A percentile compares a stretch with the other conserved stretches of the same genome.
These are phyloP conservation scores for Tulasnella sp. DNA, from an alignment of 768 basidiomycete species.

Conservation along the genomic window DNA sequence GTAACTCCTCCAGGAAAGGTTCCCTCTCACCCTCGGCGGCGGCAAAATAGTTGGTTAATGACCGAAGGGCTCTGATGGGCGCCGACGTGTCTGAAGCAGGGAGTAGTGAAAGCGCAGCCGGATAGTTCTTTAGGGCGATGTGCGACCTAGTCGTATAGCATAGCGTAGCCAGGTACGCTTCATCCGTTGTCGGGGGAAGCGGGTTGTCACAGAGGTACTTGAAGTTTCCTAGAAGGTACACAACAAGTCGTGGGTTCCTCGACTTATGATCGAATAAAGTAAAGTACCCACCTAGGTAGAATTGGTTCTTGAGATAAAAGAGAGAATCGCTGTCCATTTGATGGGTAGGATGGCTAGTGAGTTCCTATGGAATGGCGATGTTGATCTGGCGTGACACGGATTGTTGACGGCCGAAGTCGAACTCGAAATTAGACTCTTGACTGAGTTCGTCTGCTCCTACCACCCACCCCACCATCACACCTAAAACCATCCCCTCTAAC, in stretches of 20 bases:
- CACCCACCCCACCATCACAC: constrained; percentile 5
- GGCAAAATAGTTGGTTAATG: constrained; percentile 58
- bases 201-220: constrained; percentile 27
- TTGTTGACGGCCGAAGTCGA: constrained; percentile 3
- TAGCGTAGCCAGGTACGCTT: constrained; percentile 51
- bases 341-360: not conserved
- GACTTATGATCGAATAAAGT: not conserved
- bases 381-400: not conserved
- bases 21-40: constrained; percentile 34
- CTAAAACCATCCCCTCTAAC: no score
- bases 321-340: constrained; percentile 26
- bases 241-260: constrained; percentile 20
- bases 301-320: constrained; percentile 63
- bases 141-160: constrained; percentile 69
- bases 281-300: constrained; percentile 45
- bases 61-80: constrained; percentile 53
- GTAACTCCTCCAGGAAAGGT: constrained; percentile 60
- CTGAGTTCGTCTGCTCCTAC: no score
- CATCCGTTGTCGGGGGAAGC: constrained; percentile 47
- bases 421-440: no score
- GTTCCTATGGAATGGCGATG: no score
- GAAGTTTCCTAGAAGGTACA: constrained; percentile 59
- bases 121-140: constrained; percentile 53
- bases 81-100: constrained; percentile 49
- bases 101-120: constrained; percentile 44